These are phyloP conservation scores for Plasmodium malariae DNA, from an alignment of 169 alveolate species.

Conservation along the genomic window DNA sequence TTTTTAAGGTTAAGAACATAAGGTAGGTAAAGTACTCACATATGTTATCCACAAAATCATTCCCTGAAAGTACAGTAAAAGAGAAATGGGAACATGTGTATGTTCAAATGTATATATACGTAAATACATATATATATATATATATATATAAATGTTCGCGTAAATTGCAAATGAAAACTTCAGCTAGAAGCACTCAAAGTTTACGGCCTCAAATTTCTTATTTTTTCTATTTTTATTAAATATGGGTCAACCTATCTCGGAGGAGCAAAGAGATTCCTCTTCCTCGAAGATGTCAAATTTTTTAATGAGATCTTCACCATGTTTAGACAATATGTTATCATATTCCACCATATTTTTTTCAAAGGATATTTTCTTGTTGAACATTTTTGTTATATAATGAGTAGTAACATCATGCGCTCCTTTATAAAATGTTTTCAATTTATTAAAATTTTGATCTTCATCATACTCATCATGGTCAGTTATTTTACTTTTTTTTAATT, in stretches of 20 bases:
- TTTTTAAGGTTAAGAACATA: conserved; percentile 51
- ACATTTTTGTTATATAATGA: conserved; percentile 28
- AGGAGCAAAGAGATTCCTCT: not conserved
- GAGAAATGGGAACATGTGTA: not conserved
- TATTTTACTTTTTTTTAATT: conserved; percentile 6
- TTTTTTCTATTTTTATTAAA: not conserved
- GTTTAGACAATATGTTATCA: conserved; percentile 49
- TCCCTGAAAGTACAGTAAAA: conserved; percentile 17
- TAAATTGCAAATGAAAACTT: not conserved
- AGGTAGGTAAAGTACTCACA: conserved; percentile 57
- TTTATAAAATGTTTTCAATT: conserved; percentile 37
- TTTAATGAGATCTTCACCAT: conserved; percentile 36
- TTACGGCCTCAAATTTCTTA: not conserved
- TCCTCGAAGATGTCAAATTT: conserved; percentile 37
- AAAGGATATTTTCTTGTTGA: conserved; percentile 5
- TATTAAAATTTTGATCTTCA: conserved; percentile 14
- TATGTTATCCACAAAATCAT: conserved; percentile 19
- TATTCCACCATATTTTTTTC: conserved; percentile 50
- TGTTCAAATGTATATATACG: conserved; percentile 3
- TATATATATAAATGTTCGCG: not conserved
- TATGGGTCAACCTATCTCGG: conserved; percentile 5
- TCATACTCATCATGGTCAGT: conserved; percentile 3
- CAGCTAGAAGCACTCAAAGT: not conserved
- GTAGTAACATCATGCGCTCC: conserved; percentile 35
- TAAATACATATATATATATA: not conserved